A percentile compares a stretch with the other conserved stretches of the same genome.
phyloP scores from a whole-genome alignment of 1,139 yeast species.

The Taphrina populina region DNA sequence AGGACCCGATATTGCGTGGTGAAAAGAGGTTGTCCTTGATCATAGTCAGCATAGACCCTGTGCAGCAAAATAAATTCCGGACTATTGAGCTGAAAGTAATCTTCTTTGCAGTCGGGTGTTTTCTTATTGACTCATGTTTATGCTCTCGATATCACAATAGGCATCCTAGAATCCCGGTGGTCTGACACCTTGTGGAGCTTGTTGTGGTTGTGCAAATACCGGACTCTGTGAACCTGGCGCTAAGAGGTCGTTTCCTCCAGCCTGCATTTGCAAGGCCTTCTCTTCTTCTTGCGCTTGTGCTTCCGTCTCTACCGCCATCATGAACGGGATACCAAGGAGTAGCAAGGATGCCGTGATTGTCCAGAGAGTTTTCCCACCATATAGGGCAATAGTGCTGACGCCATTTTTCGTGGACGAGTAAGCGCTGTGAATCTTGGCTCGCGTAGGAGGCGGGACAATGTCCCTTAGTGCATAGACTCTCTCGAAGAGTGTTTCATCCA shows the following conservation, averaged over 20 bases:
- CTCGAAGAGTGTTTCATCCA: conserved; percentile 79
- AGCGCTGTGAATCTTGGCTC: conserved; percentile 51
- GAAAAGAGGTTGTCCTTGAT: too few relatives aligned
- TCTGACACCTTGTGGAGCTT: conserved; percentile 27
- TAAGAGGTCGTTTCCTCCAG: conserved; percentile 30
- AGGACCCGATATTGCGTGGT: too few relatives aligned
- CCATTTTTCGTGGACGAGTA: conserved; percentile 46
- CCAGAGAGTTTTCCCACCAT: conserved; percentile 80
- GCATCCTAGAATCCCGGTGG: conserved; percentile 32
- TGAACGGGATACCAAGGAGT: conserved; percentile 58
- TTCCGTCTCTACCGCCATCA: conserved; percentile 79
- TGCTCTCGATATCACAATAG: too few relatives aligned
- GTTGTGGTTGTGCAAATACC: conserved; percentile 23
- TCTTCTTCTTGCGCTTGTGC: conserved; percentile 47
- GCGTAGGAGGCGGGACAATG: conserved; percentile 83
- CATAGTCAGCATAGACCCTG: too few relatives aligned
- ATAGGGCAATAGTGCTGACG: conserved; percentile 48
- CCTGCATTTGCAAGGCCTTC: conserved; percentile 71
- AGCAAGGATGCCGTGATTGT: conserved; percentile 76
- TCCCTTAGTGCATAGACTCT: conserved; percentile 89
- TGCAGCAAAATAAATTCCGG: too few relatives aligned
- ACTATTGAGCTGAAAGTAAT: too few relatives aligned
- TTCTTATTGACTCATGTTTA: too few relatives aligned
- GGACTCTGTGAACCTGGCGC: conserved; percentile 27
- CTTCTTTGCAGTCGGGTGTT: too few relatives aligned